phyloP scores from a whole-genome alignment of 768 basidiomycete genomes.

The Amanita exitialis region DNA sequence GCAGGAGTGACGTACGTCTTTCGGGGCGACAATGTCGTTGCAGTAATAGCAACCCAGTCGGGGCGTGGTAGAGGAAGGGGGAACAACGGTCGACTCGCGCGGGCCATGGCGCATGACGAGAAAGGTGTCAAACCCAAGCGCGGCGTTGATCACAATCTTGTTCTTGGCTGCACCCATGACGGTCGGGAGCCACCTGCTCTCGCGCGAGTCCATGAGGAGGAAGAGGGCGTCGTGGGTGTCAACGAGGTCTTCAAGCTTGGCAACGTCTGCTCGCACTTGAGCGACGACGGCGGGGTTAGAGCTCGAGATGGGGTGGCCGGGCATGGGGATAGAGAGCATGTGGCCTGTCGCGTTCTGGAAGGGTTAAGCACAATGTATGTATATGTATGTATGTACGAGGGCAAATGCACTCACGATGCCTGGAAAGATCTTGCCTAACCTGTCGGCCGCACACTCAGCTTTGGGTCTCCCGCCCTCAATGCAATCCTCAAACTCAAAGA shows the following conservation, averaged over 20 bases:
- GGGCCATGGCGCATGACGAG: slow-evolving; percentile 95
- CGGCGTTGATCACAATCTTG: slow-evolving; percentile 93
- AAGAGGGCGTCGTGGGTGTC: slow-evolving; percentile 86
- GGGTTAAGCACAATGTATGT: neutral
- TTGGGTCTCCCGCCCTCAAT: slow-evolving; percentile 90
- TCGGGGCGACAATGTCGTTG: slow-evolving; percentile 94
- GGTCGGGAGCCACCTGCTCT: slow-evolving; percentile 94
- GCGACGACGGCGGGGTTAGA: slow-evolving; percentile 33
- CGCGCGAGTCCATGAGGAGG: slow-evolving; percentile 95
- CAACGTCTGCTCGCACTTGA: slow-evolving; percentile 58
- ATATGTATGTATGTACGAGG: no score
- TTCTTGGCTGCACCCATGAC: slow-evolving; percentile 76
- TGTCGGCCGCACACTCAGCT: slow-evolving; percentile 81
- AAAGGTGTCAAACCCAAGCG: slow-evolving; percentile 92
- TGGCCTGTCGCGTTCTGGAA: slow-evolving; percentile 75
- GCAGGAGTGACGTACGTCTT: slow-evolving; percentile 49
- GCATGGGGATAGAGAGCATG: slow-evolving; percentile 87
- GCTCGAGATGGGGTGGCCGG: slow-evolving; percentile 81
- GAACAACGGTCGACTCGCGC: slow-evolving; percentile 26
- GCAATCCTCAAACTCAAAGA: slow-evolving; percentile 94
- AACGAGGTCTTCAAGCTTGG: slow-evolving; percentile 65
- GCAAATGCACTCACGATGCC: slow-evolving; percentile 58
- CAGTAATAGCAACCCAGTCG: slow-evolving; percentile 93
- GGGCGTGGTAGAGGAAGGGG: slow-evolving; percentile 18
- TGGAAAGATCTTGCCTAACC: slow-evolving; percentile 83